A percentile compares a stretch with the other conserved stretches of the same genome.
Evolutionary conservation across 768 basidiomycete species (phyloP).

Genomic region (Lactarius deliciosus): DNA sequence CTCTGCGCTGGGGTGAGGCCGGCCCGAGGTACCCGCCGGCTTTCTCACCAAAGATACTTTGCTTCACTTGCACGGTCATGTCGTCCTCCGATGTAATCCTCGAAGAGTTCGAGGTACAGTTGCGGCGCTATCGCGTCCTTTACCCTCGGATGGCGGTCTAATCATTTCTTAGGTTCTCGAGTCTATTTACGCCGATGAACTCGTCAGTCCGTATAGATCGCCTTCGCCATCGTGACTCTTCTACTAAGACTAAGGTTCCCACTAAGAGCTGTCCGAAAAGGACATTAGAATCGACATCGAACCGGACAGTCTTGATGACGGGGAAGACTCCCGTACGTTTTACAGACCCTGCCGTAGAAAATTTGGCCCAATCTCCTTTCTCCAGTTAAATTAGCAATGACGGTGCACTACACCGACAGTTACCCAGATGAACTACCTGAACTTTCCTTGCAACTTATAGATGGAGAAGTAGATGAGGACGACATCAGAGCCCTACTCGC

Average conservation of each 20-base stretch:
- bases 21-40: conserved; percentile 13
- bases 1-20: neutral
- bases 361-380: conserved; percentile 12
- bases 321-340: conserved; percentile 54
- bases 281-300: conserved; percentile 83
- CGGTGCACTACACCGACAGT: conserved; percentile 71
- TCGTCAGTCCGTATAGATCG: conserved; percentile 68
- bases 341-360: neutral
- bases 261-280: conserved; percentile 79
- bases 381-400: conserved; percentile 71
- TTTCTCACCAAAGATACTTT: neutral
- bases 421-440: conserved; percentile 87
- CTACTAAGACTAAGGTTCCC: conserved; percentile 45
- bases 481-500: conserved; percentile 56
- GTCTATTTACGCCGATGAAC: conserved; percentile 93
- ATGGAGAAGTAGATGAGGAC: conserved; percentile 59
- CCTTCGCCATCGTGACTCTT: conserved; percentile 33
- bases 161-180: conserved; percentile 71
- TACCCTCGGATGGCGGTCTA: conserved; percentile 25
- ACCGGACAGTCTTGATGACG: conserved; percentile 74
- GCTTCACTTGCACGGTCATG: conserved; percentile 43
- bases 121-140: conserved; percentile 24
- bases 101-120: conserved; percentile 85
- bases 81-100: conserved; percentile 67
- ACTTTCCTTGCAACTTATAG: conserved; percentile 59